phyloP scores from a whole-genome alignment of 1,284 basidiomycete species.

The Tilletia setariae region DNA sequence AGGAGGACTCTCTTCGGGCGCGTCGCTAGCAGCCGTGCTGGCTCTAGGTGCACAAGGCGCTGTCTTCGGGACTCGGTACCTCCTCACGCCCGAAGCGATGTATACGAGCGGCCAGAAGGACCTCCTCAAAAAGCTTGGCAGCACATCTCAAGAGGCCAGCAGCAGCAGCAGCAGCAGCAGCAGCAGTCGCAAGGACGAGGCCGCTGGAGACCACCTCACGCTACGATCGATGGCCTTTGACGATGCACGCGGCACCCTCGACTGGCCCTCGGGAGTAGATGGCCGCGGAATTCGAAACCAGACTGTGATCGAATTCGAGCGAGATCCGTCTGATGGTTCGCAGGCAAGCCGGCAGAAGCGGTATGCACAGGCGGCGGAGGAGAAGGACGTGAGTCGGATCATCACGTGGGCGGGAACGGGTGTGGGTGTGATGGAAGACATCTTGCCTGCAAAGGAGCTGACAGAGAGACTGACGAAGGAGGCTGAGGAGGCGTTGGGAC shows the following conservation, averaged over 20 bases:
- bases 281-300: constrained; percentile 42
- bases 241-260: constrained; percentile 45
- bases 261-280: constrained; percentile 49
- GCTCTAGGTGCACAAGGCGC: constrained; percentile 45
- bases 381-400: constrained; percentile 36
- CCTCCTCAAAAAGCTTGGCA: constrained; percentile 25
- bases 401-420: constrained; percentile 51
- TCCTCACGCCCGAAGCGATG: constrained; percentile 44
- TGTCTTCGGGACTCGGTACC: constrained; percentile 48
- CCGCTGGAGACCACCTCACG: constrained; percentile 28
- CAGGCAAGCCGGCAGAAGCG: constrained; percentile 7
- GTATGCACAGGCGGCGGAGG: constrained; percentile 27
- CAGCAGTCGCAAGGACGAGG: not conserved
- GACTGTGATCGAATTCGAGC: constrained; percentile 45
- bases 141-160: not conserved
- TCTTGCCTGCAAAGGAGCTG: constrained; percentile 34
- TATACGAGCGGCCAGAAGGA: constrained; percentile 46
- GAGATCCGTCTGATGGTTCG: constrained; percentile 15
- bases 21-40: constrained; percentile 36
- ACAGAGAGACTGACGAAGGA: constrained; percentile 19
- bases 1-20: constrained; percentile 43
- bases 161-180: not conserved
- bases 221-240: constrained; percentile 47
- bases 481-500: constrained; percentile 3
- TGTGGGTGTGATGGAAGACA: constrained; percentile 36